Evolutionary conservation across 768 basidiomycete species (phyloP).

Genomic region (Russula sp.): DNA sequence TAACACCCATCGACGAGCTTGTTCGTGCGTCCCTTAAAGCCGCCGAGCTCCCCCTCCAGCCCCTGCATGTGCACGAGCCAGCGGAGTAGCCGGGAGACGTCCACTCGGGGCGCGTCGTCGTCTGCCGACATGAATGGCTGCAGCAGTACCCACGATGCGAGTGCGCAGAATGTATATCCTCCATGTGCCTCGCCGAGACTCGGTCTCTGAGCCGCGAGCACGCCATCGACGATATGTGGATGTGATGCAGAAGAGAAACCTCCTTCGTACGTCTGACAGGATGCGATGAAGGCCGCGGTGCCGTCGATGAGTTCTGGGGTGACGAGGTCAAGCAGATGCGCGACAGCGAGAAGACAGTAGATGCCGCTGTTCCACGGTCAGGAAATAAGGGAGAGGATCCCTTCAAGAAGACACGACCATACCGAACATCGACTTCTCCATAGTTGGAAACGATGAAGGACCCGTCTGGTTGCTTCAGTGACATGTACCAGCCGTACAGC

Average conservation of each 20-base stretch:
- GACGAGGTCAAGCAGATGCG: constrained; percentile 76
- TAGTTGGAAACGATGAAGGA: constrained; percentile 85
- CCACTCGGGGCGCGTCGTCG: constrained; percentile 39
- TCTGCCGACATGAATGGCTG: constrained; percentile 43
- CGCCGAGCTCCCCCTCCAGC: constrained; percentile 73
- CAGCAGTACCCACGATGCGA: constrained; percentile 79
- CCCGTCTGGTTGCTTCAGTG: constrained; percentile 87
- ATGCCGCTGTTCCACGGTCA: constrained; percentile 54
- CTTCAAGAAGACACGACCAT: constrained; percentile 22
- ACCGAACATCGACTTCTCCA: constrained; percentile 94
- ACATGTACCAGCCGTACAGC: constrained; percentile 86
- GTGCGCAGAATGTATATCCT: constrained; percentile 92
- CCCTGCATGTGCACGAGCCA: constrained; percentile 91
- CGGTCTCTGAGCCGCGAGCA: constrained; percentile 41
- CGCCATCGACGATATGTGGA: constrained; percentile 43
- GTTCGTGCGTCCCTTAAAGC: constrained; percentile 90
- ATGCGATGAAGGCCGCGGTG: constrained; percentile 72
- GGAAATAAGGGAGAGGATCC: background rate
- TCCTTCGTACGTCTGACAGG: constrained; percentile 97
- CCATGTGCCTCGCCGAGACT: constrained; percentile 95
- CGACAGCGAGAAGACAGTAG: constrained; percentile 85
- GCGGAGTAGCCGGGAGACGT: constrained; percentile 55
- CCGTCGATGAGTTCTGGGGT: constrained; percentile 82
- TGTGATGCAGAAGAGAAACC: constrained; percentile 82
- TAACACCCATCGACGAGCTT: constrained; percentile 99